Evolutionary conservation across 495 filamentous ascomycete genomes (phyloP).

Genomic region (Jackrogersella minutella): DNA sequence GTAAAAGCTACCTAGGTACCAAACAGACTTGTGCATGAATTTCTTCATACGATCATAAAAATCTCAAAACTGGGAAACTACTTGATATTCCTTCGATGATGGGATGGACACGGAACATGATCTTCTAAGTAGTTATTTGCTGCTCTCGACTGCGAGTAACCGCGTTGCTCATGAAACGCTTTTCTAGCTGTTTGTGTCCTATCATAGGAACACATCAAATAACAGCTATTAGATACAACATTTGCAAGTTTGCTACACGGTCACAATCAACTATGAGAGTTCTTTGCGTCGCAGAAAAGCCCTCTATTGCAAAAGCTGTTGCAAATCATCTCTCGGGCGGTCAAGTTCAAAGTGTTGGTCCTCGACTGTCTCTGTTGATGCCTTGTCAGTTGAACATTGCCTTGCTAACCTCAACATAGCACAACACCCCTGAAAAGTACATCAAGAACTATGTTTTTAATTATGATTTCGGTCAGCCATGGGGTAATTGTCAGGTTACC

Average conservation of each 20-base stretch:
- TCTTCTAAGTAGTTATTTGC: not conserved
- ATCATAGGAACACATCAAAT: constrained; percentile 12
- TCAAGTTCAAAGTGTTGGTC: constrained; percentile 71
- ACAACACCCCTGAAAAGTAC: constrained; percentile 70
- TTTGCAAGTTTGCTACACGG: constrained; percentile 8
- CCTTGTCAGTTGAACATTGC: not conserved
- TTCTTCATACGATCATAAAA: not conserved
- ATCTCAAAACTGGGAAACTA: not conserved
- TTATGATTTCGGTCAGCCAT: constrained; percentile 81
- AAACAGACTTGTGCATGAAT: not conserved
- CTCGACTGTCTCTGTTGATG: not conserved
- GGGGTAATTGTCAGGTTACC: constrained; percentile 82
- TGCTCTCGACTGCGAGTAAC: constrained; percentile 1
- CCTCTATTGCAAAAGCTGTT: constrained; percentile 94
- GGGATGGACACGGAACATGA: constrained; percentile 18
- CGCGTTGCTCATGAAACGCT: constrained; percentile 20
- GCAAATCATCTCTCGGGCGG: constrained; percentile 86
- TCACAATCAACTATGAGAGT: constrained; percentile 60
- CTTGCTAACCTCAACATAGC: constrained; percentile 39
- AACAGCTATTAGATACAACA: not conserved
- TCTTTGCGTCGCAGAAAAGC: constrained; percentile 96
- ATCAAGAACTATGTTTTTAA: constrained; percentile 95
- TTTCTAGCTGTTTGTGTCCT: constrained; percentile 16
- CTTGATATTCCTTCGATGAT: not conserved
- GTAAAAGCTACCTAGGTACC: not conserved